A percentile compares a stretch with the other conserved stretches of the same genome.
Conservation (phyloP, 306 rosid species). For the Gleditsia sinensis region DNA sequence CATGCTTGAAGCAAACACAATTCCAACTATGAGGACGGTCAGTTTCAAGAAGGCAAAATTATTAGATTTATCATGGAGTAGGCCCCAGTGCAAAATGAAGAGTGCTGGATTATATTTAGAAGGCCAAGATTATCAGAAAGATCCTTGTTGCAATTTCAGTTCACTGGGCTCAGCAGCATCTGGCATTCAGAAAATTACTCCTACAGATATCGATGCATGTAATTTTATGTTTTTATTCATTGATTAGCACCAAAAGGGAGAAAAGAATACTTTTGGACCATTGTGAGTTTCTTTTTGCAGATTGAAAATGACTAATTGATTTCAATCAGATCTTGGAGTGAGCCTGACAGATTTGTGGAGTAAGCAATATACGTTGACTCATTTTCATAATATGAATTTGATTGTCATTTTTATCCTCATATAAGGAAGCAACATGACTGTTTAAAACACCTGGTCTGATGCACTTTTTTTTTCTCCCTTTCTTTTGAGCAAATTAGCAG, state of each 20-base stretch:
- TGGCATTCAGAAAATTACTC: conserved; percentile 71
- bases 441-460: conserved; percentile 33
- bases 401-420: neutral
- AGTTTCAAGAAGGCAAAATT: conserved; percentile 33
- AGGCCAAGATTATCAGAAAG: conserved; percentile 31
- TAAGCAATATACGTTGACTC: conserved; percentile 41
- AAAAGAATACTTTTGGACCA: neutral
- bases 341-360: conserved; percentile 72
- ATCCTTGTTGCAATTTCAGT: conserved; percentile 32
- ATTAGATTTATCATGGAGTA: conserved; percentile 37
- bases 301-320: conserved; percentile 79
- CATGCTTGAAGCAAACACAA: conserved; percentile 47
- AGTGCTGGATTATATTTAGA: conserved; percentile 28
- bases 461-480: neutral
- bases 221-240: conserved; percentile 5
- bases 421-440: neutral
- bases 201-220: conserved; percentile 52
- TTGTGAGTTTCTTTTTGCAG: conserved; percentile 45
- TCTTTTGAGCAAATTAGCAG: conserved; percentile 40
- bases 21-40: conserved; percentile 36
- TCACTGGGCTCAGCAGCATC: conserved; percentile 36
- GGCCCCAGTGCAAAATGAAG: conserved; percentile 30
- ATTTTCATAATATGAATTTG: conserved; percentile 18
- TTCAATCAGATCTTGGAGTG: conserved; percentile 63
- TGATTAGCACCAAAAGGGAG: neutral